These are phyloP conservation scores for Russula compacta DNA, from an alignment of 768 basidiomycete genomes.

Conservation along the genomic window DNA sequence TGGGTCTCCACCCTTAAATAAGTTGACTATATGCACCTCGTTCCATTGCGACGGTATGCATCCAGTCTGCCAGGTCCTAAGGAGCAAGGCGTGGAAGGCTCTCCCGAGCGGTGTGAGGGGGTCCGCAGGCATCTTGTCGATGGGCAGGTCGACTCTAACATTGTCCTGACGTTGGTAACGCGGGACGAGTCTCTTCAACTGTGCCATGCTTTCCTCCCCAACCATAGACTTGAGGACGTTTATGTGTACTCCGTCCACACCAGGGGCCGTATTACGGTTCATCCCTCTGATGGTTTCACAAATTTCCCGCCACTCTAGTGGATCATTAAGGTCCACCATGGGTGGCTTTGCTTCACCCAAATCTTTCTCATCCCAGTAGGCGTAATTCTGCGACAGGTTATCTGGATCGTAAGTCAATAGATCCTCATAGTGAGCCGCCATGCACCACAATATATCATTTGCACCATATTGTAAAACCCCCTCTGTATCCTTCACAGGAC, in stretches of 20 bases:
- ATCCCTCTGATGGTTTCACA: neutral
- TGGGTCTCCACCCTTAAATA: slow-evolving; percentile 15
- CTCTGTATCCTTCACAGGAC: neutral
- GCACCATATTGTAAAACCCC: neutral
- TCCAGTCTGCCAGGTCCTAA: neutral
- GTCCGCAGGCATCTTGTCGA: neutral
- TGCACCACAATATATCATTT: neutral
- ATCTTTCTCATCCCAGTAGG: neutral
- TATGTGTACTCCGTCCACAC: neutral
- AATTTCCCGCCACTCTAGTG: neutral
- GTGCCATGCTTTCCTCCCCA: neutral
- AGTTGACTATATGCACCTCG: slow-evolving; percentile 6
- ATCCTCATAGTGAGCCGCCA: neutral
- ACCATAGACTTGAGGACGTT: slow-evolving; percentile 4
- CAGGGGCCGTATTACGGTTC: neutral
- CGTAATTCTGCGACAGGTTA: neutral
- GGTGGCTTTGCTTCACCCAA: too few species aligned
- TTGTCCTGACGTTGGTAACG: neutral
- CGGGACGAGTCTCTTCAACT: neutral
- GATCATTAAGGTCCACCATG: too few species aligned
- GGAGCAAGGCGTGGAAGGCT: neutral
- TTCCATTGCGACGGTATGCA: neutral
- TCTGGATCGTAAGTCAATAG: slow-evolving; percentile 1
- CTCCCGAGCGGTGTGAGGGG: neutral
- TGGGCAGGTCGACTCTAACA: neutral